Evolutionary conservation across 176 grass and related monocot species (phyloP).

Genomic region (Cymbopogon citratus): DNA sequence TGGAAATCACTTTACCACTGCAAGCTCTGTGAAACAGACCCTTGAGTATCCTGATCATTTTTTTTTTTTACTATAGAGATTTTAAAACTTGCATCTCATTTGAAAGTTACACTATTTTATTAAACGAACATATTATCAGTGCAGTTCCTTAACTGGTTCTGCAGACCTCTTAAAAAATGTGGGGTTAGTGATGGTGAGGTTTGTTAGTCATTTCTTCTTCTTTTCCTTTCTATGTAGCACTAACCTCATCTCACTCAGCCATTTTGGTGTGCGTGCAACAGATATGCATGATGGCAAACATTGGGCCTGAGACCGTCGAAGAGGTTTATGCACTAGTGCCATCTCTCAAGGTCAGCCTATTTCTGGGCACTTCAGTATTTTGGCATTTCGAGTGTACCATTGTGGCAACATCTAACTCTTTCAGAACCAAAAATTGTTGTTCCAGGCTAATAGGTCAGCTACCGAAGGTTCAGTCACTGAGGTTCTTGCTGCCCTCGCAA

Average conservation of each 20-base stretch:
- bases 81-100: constrained; percentile 6
- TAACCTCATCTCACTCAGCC: constrained; percentile 15
- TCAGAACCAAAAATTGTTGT: constrained; percentile 12
- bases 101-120: background rate
- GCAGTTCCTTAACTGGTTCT: constrained; percentile 56
- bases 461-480: constrained; percentile 62
- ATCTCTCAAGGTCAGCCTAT: constrained; percentile 73
- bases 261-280: constrained; percentile 20
- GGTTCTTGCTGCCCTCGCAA: constrained; percentile 43
- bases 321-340: constrained; percentile 91
- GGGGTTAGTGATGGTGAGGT: constrained; percentile 83
- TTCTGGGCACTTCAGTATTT: constrained; percentile 17
- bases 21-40: constrained; percentile 56
- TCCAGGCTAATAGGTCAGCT: constrained; percentile 42
- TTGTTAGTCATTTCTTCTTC: constrained; percentile 16
- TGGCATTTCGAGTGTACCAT: background rate
- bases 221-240: background rate
- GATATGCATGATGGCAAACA: constrained; percentile 92
- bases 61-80: background rate
- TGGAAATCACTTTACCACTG: constrained; percentile 47
- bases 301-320: constrained; percentile 69
- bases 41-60: constrained; percentile 68
- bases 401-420: background rate
- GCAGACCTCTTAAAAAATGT: constrained; percentile 63
- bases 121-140: constrained; percentile 10